Evolutionary conservation across 441 rosid species (phyloP).

Genomic region (Capsella rubella): DNA sequence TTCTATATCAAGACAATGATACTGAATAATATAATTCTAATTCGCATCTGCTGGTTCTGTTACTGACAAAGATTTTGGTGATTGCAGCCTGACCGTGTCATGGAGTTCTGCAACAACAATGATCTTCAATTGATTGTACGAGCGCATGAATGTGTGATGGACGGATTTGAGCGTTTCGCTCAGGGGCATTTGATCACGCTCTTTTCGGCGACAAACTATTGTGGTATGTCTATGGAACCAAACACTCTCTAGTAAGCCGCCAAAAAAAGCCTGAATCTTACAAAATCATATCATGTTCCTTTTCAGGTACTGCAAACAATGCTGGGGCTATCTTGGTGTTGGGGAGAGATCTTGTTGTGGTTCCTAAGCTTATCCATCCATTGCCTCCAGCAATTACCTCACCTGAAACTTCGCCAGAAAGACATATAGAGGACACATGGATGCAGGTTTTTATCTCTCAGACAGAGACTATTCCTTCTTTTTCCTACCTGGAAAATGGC

Average conservation of each 20-base stretch:
- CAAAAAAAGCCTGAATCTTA: background rate
- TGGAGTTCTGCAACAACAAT: conserved; percentile 98
- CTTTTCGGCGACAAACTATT: conserved; percentile 97
- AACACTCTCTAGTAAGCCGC: background rate
- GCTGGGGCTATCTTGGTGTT: conserved; percentile 97
- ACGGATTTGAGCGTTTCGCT: conserved; percentile 97
- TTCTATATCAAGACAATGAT: background rate
- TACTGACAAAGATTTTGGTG: conserved; percentile 26
- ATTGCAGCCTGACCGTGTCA: conserved; percentile 96
- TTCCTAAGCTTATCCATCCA: conserved; percentile 96
- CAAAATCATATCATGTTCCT: background rate
- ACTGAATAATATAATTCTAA: background rate
- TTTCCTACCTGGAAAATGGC: background rate
- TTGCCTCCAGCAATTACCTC: conserved; percentile 92
- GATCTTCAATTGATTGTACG: conserved; percentile 98
- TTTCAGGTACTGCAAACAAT: conserved; percentile 92
- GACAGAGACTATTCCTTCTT: background rate
- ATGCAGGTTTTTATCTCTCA: conserved; percentile 76
- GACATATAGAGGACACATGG: conserved; percentile 95
- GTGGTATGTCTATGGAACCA: conserved; percentile 58
- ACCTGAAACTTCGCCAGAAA: conserved; percentile 85
- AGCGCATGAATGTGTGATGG: conserved; percentile 99
- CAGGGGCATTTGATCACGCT: conserved; percentile 96
- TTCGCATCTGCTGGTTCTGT: background rate
- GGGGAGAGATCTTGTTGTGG: conserved; percentile 99